Evolutionary conservation across 179 eudicot genomes (phyloP).

Genomic region (Beta lomatogona): DNA sequence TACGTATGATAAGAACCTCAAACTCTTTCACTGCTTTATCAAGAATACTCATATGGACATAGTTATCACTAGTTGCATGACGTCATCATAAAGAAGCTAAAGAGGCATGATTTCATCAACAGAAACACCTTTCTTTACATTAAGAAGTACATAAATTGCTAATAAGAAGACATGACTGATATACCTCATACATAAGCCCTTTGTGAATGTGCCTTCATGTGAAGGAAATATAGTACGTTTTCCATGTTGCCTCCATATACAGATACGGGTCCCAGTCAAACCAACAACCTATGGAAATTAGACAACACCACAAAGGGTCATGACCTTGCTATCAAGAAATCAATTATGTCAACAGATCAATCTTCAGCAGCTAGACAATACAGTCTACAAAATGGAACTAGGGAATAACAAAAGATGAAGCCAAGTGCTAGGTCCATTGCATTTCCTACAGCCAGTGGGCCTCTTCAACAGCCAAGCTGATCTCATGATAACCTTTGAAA

Average conservation of each 20-base stretch:
- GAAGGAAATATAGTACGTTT: constrained; percentile 64
- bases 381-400: background rate
- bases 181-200: constrained; percentile 81
- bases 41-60: background rate
- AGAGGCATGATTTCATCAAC: background rate
- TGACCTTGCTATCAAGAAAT: background rate
- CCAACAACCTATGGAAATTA: constrained; percentile 67
- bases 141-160: background rate
- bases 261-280: constrained; percentile 71
- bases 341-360: background rate
- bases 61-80: background rate
- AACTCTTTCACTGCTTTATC: background rate
- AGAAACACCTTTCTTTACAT: background rate
- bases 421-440: background rate
- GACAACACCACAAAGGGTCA: constrained; percentile 7
- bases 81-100: background rate
- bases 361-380: background rate
- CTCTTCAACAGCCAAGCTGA: no score
- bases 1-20: background rate
- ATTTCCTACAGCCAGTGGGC: background rate
- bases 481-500: background rate
- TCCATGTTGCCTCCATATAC: constrained; percentile 78
- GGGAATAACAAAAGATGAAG: background rate
- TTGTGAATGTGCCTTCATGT: constrained; percentile 61
- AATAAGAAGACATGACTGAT: background rate